phyloP scores from a whole-genome alignment of 805 yeast species.

The Lipomyces spencermartinsiae region DNA sequence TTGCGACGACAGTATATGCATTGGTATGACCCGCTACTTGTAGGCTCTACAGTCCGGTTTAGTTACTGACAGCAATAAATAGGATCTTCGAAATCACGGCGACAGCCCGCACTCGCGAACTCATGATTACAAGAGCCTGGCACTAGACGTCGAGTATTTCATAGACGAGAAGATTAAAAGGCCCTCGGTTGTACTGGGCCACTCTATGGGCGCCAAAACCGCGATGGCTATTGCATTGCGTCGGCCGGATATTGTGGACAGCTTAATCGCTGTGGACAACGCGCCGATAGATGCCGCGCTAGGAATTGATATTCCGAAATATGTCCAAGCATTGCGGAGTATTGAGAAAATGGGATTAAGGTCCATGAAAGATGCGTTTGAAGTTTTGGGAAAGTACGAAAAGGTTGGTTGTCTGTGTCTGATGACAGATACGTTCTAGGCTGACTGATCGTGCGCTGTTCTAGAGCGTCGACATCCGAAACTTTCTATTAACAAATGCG shows the following conservation, averaged over 20 bases:
- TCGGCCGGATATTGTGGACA: conserved; percentile 62
- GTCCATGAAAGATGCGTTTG: conserved; percentile 70
- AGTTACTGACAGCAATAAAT: conserved; percentile 1
- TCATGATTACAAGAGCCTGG: conserved; percentile 80
- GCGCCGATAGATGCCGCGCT: conserved; percentile 77
- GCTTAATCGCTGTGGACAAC: conserved; percentile 82
- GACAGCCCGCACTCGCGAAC: conserved; percentile 77
- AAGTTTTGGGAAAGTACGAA: conserved; percentile 66
- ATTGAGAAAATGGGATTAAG: conserved; percentile 58
- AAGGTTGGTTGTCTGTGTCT: neutral
- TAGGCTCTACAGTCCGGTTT: neutral
- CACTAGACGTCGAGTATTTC: conserved; percentile 84
- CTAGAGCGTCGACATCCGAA: conserved; percentile 63
- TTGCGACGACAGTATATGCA: conserved; percentile 47
- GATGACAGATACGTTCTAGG: conserved; percentile 8
- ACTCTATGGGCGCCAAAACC: conserved; percentile 81
- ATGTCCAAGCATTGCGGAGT: conserved; percentile 65
- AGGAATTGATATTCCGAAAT: conserved; percentile 66
- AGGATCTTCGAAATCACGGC: conserved; percentile 89
- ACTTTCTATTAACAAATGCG: conserved; percentile 77
- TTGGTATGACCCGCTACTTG: conserved; percentile 33
- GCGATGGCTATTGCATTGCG: conserved; percentile 86
- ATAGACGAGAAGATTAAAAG: conserved; percentile 54
- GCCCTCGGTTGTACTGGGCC: conserved; percentile 49
- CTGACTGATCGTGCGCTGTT: neutral